phyloP scores from a whole-genome alignment of 768 basidiomycete species.

The Crucibulum laeve region DNA sequence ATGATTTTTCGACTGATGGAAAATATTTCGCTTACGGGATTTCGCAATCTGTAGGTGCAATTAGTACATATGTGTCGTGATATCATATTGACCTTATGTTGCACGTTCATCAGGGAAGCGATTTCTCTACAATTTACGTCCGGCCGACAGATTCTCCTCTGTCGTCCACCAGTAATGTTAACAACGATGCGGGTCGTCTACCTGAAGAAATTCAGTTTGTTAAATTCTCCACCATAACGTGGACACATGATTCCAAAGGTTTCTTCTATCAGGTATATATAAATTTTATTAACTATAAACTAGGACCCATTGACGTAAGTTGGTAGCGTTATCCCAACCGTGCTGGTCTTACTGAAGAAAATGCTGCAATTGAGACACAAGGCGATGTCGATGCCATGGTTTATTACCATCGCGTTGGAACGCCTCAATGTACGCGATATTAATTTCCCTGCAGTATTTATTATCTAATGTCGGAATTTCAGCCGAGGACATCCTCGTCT shows the following conservation, averaged over 20 bases:
- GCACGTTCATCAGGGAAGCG: constrained; percentile 52
- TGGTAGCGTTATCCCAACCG: constrained; percentile 55
- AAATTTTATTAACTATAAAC: constrained; percentile 11
- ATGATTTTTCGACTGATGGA: constrained; percentile 62
- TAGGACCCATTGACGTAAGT: background rate
- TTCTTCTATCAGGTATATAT: constrained; percentile 74
- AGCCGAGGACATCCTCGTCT: constrained; percentile 69
- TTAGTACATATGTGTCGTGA: constrained; percentile 5
- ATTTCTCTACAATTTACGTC: constrained; percentile 66
- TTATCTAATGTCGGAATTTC: constrained; percentile 4
- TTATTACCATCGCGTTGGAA: constrained; percentile 73
- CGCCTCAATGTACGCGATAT: constrained; percentile 52
- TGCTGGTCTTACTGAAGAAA: constrained; percentile 41
- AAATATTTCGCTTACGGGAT: constrained; percentile 77
- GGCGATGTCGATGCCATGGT: constrained; percentile 68
- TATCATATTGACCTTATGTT: constrained; percentile 3
- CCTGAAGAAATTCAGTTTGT: constrained; percentile 68
- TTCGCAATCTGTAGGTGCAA: constrained; percentile 54
- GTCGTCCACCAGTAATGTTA: constrained; percentile 31
- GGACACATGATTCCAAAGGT: constrained; percentile 77
- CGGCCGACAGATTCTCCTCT: constrained; percentile 61
- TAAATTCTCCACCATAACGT: constrained; percentile 69
- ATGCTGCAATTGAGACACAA: constrained; percentile 53
- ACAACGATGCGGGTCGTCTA: constrained; percentile 45
- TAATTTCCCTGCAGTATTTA: background rate